Evolutionary conservation across 2,329 filamentous ascomycete species (phyloP), one percentile per base, ranked within the genome.

Genomic region (Colletotrichum scovillei): DNA sequence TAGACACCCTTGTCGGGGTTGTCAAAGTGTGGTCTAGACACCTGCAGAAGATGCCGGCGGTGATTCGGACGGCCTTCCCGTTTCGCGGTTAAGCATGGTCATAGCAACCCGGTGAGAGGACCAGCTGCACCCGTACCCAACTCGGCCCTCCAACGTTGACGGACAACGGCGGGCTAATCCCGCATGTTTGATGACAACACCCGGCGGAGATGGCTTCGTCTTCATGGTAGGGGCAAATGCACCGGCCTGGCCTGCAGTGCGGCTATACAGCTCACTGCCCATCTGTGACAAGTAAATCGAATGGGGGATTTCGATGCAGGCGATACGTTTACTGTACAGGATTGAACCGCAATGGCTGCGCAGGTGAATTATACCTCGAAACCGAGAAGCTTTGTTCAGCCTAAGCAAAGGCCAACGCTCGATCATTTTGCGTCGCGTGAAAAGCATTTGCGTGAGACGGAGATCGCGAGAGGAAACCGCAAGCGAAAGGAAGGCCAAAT

Each of bases 41-140:
- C 59, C 67, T 62, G 69, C 69, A 73, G 32, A 74, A 32, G 57
- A 56, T 65, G 59, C 72, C 59, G 59, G 55, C 52, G 53, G 55
- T 63, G 72, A 62, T 62, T 73, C 69, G 72, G 72, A 64, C 58
- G 55, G 59, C 58, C 55, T 73, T 64, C 63, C 63, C 63, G 63
- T 73, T 69, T 65, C 53, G 56, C 73, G 69, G 53, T 71, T 57
- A 42, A 63, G 69, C 56, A 55, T 63, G 32, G 49, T 73, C 58
- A 53, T 57, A 32, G 71, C 67, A 73, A 38, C 63, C 42, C 52
- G 69, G 53, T 65, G 56, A 62, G 35, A 60, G 59, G 67, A 24
- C 69, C 58, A 59, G 69, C 73, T 74, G 69, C 65, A 69, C 69
- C 73, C 52, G 69, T 74, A 74, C 72, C 72, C 59, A 74, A 74